These are phyloP conservation scores for Boletus vermiculosoides DNA, from an alignment of 768 basidiomycete genomes.

Conservation along the genomic window DNA sequence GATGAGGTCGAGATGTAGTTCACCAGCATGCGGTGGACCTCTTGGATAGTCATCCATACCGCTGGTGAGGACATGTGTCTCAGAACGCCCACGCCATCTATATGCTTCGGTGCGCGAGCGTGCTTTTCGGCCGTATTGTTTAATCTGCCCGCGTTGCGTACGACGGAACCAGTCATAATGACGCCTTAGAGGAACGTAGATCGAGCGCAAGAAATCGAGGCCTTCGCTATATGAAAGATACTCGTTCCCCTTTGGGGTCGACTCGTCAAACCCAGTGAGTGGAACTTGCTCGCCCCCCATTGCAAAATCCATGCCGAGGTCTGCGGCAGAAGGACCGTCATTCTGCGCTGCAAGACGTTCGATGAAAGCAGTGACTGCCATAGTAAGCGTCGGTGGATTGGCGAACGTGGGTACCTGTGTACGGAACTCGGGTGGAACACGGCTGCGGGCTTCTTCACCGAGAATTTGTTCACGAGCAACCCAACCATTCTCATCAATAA, in stretches of 20 bases:
- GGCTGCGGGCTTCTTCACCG: slow-evolving; percentile 94
- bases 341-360: slow-evolving; percentile 55
- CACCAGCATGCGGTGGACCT: slow-evolving; percentile 84
- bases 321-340: slow-evolving; percentile 50
- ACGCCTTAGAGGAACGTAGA: slow-evolving; percentile 80
- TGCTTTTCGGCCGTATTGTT: slow-evolving; percentile 80
- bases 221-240: slow-evolving; percentile 62
- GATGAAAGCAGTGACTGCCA: slow-evolving; percentile 92
- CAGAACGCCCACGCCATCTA: slow-evolving; percentile 89
- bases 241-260: slow-evolving; percentile 40
- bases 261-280: slow-evolving; percentile 31
- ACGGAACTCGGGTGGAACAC: slow-evolving; percentile 87
- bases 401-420: slow-evolving; percentile 93
- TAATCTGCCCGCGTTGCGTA: slow-evolving; percentile 92
- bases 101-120: slow-evolving; percentile 90
- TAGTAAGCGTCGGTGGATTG: slow-evolving; percentile 91
- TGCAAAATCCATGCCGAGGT: slow-evolving; percentile 66
- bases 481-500: slow-evolving; percentile 95
- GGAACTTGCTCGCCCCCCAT: slow-evolving; percentile 53
- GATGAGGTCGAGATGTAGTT: slow-evolving; percentile 90
- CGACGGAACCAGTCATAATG: slow-evolving; percentile 97
- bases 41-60: slow-evolving; percentile 98
- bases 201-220: slow-evolving; percentile 66
- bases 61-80: slow-evolving; percentile 85
- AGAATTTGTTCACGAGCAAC: slow-evolving; percentile 95